Percentiles rank a stretch among this genome's conserved stretches.
These are phyloP conservation scores for Pueraria montana DNA, from an alignment of 306 rosid species.

Conservation along the genomic window DNA sequence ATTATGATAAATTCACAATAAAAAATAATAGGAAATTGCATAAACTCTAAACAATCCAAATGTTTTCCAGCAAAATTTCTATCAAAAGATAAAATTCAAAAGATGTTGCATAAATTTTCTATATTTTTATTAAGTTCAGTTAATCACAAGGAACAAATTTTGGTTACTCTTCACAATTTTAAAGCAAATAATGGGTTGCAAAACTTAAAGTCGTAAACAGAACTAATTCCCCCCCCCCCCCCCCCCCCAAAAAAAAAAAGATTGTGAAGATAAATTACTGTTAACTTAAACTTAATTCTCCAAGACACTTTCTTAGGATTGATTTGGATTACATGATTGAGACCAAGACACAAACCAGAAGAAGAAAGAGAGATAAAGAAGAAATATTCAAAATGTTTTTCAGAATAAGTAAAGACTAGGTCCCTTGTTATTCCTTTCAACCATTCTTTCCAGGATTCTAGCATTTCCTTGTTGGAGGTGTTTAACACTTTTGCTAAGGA, in stretches of 20 bases:
- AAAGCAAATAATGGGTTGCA: background rate
- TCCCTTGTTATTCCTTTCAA: background rate
- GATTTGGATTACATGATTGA: background rate
- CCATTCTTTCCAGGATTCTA: background rate
- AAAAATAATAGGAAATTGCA: background rate
- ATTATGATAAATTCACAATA: background rate
- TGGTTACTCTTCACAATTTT: background rate
- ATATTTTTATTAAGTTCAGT: background rate
- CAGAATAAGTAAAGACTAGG: background rate
- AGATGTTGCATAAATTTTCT: background rate
- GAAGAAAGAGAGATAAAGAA: background rate
- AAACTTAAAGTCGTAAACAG: background rate
- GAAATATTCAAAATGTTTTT: background rate
- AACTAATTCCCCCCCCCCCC: background rate
- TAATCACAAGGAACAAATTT: background rate
- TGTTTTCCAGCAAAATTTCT: background rate
- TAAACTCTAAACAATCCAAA: background rate
- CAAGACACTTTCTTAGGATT: background rate
- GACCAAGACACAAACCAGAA: background rate
- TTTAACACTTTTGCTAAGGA: background rate
- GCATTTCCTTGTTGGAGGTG: background rate
- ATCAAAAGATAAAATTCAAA: background rate
- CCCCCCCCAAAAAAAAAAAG: background rate
- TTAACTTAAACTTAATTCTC: background rate
- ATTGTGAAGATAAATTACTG: background rate